These are phyloP conservation scores for Lithospermum erythrorhizon DNA, from an alignment of 257 asterid species.

Conservation along the genomic window DNA sequence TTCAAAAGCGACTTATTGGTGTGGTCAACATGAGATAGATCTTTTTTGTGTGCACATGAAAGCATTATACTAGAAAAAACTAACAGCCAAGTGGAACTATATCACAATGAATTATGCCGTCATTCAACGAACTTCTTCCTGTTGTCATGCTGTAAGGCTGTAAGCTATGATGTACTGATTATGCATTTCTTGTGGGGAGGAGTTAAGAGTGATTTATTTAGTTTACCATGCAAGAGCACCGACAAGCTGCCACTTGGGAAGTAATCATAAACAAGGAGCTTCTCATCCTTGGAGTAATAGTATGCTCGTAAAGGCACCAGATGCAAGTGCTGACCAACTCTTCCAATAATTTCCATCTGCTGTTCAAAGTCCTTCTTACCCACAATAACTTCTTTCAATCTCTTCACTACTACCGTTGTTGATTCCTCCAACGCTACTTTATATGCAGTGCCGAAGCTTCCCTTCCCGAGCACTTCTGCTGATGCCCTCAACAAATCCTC, in stretches of 20 bases:
- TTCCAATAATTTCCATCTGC: slow-evolving; percentile 23
- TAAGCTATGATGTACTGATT: no score
- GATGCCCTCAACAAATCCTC: slow-evolving; percentile 29
- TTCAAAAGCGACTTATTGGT: neutral
- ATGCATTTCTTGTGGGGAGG: no score
- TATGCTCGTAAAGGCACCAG: slow-evolving; percentile 27
- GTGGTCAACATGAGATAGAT: neutral
- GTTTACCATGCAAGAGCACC: slow-evolving; percentile 19
- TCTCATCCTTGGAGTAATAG: slow-evolving; percentile 28
- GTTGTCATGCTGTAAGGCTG: no score
- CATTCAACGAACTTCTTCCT: no score
- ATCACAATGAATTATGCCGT: neutral
- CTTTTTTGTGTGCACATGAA: neutral
- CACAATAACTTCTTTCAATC: slow-evolving; percentile 23
- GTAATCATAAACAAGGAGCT: slow-evolving; percentile 23
- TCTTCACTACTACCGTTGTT: slow-evolving; percentile 26
- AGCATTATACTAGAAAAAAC: neutral
- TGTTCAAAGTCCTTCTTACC: slow-evolving; percentile 30
- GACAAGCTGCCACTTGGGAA: slow-evolving; percentile 26
- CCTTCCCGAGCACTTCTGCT: slow-evolving; percentile 30
- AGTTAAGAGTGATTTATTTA: no score
- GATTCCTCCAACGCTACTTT: slow-evolving; percentile 29
- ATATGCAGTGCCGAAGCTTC: slow-evolving; percentile 28
- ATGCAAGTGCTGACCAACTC: slow-evolving; percentile 27
- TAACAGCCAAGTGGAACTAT: neutral